Evolutionary conservation across 768 basidiomycete species (phyloP), one percentile per base, ranked within the genome.

Genomic region (Antrodiella citrinella): DNA sequence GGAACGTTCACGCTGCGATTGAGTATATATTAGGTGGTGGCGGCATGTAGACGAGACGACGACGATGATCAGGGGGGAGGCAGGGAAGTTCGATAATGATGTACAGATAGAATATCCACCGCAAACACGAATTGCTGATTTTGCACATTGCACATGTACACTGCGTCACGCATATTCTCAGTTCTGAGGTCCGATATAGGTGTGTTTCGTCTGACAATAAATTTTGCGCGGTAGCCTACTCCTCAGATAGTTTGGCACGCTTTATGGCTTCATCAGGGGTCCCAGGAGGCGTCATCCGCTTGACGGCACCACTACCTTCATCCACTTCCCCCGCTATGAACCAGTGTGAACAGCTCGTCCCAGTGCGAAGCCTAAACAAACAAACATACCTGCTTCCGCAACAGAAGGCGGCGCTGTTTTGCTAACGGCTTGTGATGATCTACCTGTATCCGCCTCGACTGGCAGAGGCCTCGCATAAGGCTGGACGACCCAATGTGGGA

Each of bases 11-110:
- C 62, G 76, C 81, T 19, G 93, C 93, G 43, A 87, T 97, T 58
- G 93, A 96, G 67, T 91, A 95, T 62, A 93, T 97, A 56, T 74
- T 97, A 50, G 66, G 73, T 39, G 91, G 90, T 0, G 86, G 89
- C 4, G 90, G 89, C 26, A 39, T 87, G 30, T 35, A 15, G 30
- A 35, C 15, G 30, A 7, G 30, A 35, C 7, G 30, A 35, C 30
- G 30, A 35, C 7, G 30, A 35, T 15, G 30, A 35, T 35, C n/a
- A n/a, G n/a, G n/a, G n/a, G n/a, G n/a, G n/a, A n/a, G n/a, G n/a
- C n/a, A n/a, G n/a, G n/a, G n/a, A n/a, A n/a, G n/a, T n/a, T n/a
- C n/a, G n/a, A n/a, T n/a, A n/a, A n/a, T 44, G 42, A 44, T 50
- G 13, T 50, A 45, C 40, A 45, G 20, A 38, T 38, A 21, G 26